Percentiles rank a stretch among this genome's conserved stretches.
Conservation (phyloP, 2,329 filamentous ascomycete genomes). For the Colletotrichum kahawae region DNA sequence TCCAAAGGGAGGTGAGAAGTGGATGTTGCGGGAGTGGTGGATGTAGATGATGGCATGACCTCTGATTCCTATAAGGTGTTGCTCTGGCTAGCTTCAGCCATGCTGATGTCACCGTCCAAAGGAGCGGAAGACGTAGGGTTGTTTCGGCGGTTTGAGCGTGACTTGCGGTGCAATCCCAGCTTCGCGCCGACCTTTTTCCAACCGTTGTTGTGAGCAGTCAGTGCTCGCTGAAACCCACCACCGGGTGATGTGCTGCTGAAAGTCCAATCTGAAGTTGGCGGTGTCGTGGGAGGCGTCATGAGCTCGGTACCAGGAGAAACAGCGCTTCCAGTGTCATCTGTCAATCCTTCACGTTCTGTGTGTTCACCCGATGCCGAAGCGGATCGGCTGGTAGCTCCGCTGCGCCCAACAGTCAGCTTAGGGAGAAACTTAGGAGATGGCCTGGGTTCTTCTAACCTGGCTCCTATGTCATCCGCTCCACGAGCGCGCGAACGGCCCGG, state of each 20-base stretch:
- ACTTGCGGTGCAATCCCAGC: constrained; percentile 62
- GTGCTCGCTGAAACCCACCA: constrained; percentile 58
- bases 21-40: constrained; percentile 34
- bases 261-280: constrained; percentile 65
- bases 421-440: constrained; percentile 54
- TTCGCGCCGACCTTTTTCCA: constrained; percentile 71
- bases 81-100: constrained; percentile 39
- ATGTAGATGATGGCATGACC: constrained; percentile 57
- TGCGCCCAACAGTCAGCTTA: constrained; percentile 43
- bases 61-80: constrained; percentile 61
- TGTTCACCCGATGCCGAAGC: constrained; percentile 51
- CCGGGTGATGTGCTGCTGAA: constrained; percentile 56
- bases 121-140: constrained; percentile 50
- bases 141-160: constrained; percentile 47
- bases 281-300: constrained; percentile 77
- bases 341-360: constrained; percentile 55
- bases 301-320: constrained; percentile 64
- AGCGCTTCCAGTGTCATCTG: constrained; percentile 70
- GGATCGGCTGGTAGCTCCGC: constrained; percentile 42
- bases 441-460: constrained; percentile 39
- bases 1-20: constrained; percentile 23
- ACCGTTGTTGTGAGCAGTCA: constrained; percentile 60
- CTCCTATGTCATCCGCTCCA: constrained; percentile 38
- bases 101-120: constrained; percentile 38
- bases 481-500: constrained; percentile 44